These are phyloP conservation scores for Aethionema arabicum DNA, from an alignment of 345 rosid species.

Conservation along the genomic window DNA sequence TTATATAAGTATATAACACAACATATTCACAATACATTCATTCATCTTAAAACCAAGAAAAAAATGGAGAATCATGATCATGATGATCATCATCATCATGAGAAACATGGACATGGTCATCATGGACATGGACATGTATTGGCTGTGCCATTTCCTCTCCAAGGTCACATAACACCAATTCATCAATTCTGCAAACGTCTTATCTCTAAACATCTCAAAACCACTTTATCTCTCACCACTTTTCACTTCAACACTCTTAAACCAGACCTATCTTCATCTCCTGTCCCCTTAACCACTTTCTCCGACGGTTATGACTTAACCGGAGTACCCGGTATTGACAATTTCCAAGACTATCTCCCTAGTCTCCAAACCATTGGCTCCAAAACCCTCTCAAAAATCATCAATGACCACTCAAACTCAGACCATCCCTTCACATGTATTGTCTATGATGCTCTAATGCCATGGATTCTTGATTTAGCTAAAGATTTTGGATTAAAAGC, in stretches of 20 bases:
- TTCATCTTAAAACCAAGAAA: too few species aligned
- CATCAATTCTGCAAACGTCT: slow-evolving; percentile 46
- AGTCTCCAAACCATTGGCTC: slow-evolving; percentile 39
- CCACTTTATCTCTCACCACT: slow-evolving; percentile 25
- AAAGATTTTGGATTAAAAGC: slow-evolving; percentile 36
- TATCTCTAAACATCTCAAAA: slow-evolving; percentile 36
- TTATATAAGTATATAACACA: too few species aligned
- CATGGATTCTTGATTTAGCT: slow-evolving; percentile 55
- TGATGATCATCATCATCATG: not conserved
- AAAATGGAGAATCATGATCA: too few species aligned
- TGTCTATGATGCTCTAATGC: slow-evolving; percentile 47
- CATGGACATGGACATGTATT: slow-evolving; percentile 11
- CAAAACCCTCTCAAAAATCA: slow-evolving; percentile 39
- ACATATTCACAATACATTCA: too few species aligned
- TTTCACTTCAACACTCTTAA: slow-evolving; percentile 21
- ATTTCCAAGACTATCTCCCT: slow-evolving; percentile 30
- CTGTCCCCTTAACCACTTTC: not conserved
- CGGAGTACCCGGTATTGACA: not conserved
- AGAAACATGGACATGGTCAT: not conserved
- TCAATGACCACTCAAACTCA: slow-evolving; percentile 29
- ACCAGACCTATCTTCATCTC: not conserved
- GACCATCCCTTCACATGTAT: slow-evolving; percentile 41
- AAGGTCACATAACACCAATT: slow-evolving; percentile 46
- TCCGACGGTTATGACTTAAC: not conserved
- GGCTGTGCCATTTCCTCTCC: slow-evolving; percentile 28